Percentiles rank a stretch among this genome's conserved stretches.
phyloP scores from a whole-genome alignment of 2,329 filamentous ascomycete species.

The Fusarium fracticaudum region DNA sequence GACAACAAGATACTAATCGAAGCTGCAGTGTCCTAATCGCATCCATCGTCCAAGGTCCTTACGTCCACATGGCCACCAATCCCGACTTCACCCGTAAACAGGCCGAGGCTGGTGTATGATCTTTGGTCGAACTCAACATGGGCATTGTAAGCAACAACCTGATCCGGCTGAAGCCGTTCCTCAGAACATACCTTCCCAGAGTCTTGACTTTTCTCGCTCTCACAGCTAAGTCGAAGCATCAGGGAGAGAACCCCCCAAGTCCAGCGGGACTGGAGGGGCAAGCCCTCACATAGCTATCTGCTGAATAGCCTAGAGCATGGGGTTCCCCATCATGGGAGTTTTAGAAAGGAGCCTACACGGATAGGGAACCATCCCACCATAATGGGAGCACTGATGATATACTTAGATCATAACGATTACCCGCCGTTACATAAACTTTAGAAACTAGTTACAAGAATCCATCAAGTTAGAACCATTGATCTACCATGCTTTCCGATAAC shows the following conservation, averaged over 20 bases:
- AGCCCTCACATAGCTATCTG: background rate
- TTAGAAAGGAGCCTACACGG: background rate
- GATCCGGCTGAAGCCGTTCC: background rate
- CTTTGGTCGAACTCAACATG: background rate
- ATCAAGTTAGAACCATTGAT: background rate
- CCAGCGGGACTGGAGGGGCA: background rate
- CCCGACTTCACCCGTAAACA: background rate
- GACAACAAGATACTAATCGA: background rate
- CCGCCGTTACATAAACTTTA: rapidly evolving
- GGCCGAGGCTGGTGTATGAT: background rate
- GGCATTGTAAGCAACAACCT: background rate
- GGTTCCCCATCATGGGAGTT: background rate
- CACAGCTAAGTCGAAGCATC: background rate
- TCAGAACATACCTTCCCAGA: background rate
- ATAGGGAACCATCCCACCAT: background rate
- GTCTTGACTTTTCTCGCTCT: background rate
- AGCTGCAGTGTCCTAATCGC: background rate
- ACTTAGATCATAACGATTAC: background rate
- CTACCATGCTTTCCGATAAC: background rate
- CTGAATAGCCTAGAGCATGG: background rate
- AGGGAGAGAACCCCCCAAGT: background rate
- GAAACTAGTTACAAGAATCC: background rate
- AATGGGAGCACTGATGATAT: background rate
- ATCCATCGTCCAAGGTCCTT: background rate
- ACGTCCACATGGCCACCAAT: background rate